Evolutionary conservation across 495 filamentous ascomycete species (phyloP).

Genomic region (Geopyxis carbonaria): DNA sequence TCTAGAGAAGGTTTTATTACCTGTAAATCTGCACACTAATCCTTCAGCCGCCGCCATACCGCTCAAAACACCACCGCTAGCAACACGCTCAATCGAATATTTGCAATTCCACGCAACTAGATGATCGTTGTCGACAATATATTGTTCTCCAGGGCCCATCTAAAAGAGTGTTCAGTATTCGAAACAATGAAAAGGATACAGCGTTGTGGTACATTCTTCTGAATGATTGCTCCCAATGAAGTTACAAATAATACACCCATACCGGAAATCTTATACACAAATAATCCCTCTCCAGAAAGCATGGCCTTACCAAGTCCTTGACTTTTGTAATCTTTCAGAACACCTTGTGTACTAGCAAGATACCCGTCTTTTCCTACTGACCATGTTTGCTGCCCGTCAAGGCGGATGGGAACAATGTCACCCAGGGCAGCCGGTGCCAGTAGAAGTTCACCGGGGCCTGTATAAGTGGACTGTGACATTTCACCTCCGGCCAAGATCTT

Average conservation of each 20-base stretch:
- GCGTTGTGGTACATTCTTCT: constrained; percentile 87
- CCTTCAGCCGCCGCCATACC: constrained; percentile 65
- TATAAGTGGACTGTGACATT: constrained; percentile 63
- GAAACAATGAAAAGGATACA: background rate
- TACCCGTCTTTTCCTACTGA: constrained; percentile 67
- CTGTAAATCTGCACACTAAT: constrained; percentile 80
- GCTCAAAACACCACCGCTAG: constrained; percentile 77
- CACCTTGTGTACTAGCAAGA: constrained; percentile 56
- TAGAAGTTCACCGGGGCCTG: constrained; percentile 79
- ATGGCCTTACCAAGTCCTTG: constrained; percentile 82
- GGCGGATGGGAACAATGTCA: constrained; percentile 65
- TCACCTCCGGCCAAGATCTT: constrained; percentile 72
- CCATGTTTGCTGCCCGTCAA: constrained; percentile 57
- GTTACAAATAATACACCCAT: constrained; percentile 70
- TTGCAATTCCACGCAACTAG: constrained; percentile 95
- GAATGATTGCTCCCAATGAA: constrained; percentile 85
- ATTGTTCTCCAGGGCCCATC: constrained; percentile 51
- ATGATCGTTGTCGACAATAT: constrained; percentile 89
- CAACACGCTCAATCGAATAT: constrained; percentile 73
- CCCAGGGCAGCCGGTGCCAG: constrained; percentile 65
- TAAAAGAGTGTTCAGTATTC: too few relatives aligned
- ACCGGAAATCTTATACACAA: constrained; percentile 73
- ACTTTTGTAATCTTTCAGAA: constrained; percentile 66
- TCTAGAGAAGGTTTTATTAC: constrained; percentile 26
- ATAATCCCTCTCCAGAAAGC: constrained; percentile 84